Evolutionary conservation across 305 asterid genomes (phyloP).

Genomic region (Euphrasia arctica): DNA sequence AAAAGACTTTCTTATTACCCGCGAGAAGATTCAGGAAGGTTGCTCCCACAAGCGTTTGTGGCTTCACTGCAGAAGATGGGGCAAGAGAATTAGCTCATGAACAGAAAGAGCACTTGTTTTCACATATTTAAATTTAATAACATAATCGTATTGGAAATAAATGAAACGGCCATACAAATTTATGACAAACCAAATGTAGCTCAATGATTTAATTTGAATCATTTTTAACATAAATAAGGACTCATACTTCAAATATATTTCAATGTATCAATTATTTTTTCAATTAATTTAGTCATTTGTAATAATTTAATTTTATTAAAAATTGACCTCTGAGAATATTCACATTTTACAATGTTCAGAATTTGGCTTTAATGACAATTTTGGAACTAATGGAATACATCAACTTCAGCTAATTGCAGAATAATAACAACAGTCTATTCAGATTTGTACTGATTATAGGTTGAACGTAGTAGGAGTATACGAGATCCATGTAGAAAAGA

Average conservation of each 20-base stretch:
- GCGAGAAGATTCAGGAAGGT: conserved; percentile 84
- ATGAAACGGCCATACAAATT: neutral
- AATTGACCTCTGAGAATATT: neutral
- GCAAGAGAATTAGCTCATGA: conserved; percentile 26
- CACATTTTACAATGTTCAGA: conserved; percentile 17
- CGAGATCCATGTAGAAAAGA: neutral
- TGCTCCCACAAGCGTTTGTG: conserved; percentile 85
- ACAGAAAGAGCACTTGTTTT: conserved; percentile 19
- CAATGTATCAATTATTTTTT: neutral
- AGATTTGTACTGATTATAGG: neutral
- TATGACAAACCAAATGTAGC: neutral
- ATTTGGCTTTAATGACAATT: conserved; percentile 6
- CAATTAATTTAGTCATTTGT: neutral
- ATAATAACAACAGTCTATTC: conserved; percentile 11
- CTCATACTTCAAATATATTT: neutral
- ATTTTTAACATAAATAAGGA: neutral
- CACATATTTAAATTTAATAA: too few species aligned
- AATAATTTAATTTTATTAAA: too few species aligned
- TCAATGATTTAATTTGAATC: neutral
- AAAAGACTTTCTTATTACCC: conserved; percentile 44
- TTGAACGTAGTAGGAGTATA: neutral
- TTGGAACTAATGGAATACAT: conserved; percentile 9
- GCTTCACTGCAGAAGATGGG: conserved; percentile 70
- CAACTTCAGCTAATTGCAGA: conserved; percentile 7
- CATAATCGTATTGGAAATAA: neutral